These are phyloP conservation scores for Urostyla sp. DNA, from an alignment of 73 alveolate genomes.

Conservation along the genomic window DNA sequence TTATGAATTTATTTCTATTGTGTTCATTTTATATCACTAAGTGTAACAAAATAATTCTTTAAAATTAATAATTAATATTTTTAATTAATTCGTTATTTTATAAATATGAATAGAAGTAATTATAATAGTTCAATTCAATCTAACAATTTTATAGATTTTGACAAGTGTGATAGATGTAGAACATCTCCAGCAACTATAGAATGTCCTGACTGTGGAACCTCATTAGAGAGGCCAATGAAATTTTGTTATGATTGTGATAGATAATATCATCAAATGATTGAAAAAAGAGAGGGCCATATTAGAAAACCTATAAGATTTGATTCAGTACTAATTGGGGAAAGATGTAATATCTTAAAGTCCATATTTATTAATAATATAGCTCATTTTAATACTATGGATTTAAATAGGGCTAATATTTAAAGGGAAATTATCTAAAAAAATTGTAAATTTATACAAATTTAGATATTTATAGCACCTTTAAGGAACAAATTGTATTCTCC, in stretches of 20 bases:
- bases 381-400: too few relatives aligned
- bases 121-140: too few relatives aligned
- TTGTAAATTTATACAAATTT: not conserved
- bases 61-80: too few relatives aligned
- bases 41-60: too few relatives aligned
- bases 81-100: too few relatives aligned
- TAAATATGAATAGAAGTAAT: too few relatives aligned
- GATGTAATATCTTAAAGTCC: too few relatives aligned
- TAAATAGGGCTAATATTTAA: not conserved
- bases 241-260: conserved; percentile 46
- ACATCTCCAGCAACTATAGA: conserved; percentile 32
- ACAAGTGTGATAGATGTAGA: conserved; percentile 46
- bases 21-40: too few relatives aligned
- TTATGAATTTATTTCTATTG: too few relatives aligned
- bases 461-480: not conserved
- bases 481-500: too few relatives aligned
- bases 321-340: not conserved
- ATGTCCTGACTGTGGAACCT: conserved; percentile 43
- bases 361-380: too few relatives aligned
- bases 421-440: not conserved
- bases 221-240: not conserved
- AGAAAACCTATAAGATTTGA: conserved; percentile 32
- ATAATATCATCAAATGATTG: conserved; percentile 27
- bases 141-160: conserved; percentile 5
- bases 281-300: not conserved